Base-by-base conservation (phyloP, 352 stramenopile genomes). In the Globisporangium cystogenes region DNA sequence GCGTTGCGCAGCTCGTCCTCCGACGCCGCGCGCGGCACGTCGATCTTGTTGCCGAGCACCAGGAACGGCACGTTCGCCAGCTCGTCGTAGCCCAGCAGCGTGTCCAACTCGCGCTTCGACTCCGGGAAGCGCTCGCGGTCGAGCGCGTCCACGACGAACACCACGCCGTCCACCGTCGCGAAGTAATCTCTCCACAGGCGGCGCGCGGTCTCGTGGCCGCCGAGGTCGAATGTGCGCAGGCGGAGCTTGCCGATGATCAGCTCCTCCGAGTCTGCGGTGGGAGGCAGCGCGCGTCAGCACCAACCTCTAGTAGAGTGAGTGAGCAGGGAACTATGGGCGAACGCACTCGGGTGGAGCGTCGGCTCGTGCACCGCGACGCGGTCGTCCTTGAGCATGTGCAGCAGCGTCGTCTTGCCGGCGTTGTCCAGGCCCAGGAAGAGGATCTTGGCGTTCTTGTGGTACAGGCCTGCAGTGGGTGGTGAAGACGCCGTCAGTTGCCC, bases 371-470 rank as follows among this genome's bases (percentile, higher is more conserved):
- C 90, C 35, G 96, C 92, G 18, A 98, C 92, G 57, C 95, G 81
- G 74, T 98, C 96, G 55, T 99, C 96, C 87, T 99, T 99, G 27
- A 99, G 87, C 96, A 99, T 99, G 82, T 99, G 96, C 54, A 99
- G 76, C 36, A 99, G 76, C 26, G 98, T 99, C 14, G 98, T 99
- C 79, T 99, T 99, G 66, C 98, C 98, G 45, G 98, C 98, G 82
- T 99, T 99, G 74, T 99, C 98, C 27, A 99, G 75, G 26, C 98
- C 98, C 26, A 99, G 71, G 79, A 99, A 99, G 39, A 99, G 69
- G 70, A 99, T 99, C 80, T 99, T 99, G 62, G 97, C 98, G 72
- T 98, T 98, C 84, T 99, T 99, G 80, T 99, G 97, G 76, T 99
- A 99, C 51, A 99, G 84, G 47, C 97, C 97, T 99, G 49, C 15